phyloP scores from a whole-genome alignment of 1,139 yeast genomes.

The Saccharomyces uvarum region DNA sequence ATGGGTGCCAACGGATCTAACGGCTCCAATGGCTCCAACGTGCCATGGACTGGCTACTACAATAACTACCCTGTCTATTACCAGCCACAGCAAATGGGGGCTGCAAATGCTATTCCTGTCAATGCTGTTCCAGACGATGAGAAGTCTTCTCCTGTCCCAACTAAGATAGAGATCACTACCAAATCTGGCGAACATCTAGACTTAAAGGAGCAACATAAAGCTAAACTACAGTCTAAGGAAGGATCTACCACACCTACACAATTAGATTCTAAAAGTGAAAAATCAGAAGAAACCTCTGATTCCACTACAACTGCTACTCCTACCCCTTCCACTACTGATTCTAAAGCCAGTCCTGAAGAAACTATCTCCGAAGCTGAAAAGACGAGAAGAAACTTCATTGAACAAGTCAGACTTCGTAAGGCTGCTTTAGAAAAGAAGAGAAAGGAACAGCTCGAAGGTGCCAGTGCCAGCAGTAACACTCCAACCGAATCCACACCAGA shows the following conservation, averaged over 20 bases:
- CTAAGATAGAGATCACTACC: constrained; percentile 31
- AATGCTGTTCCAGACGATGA: not conserved
- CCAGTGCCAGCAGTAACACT: constrained; percentile 1
- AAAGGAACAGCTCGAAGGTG: constrained; percentile 12
- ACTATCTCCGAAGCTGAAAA: constrained; percentile 10
- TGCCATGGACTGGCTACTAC: not conserved
- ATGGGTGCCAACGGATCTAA: not conserved
- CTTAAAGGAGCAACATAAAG: constrained; percentile 21
- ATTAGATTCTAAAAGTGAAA: not conserved
- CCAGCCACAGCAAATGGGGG: not conserved
- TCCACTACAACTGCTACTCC: constrained; percentile 6
- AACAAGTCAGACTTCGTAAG: constrained; percentile 23
- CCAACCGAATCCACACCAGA: constrained; percentile 10
- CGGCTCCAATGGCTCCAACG: not conserved
- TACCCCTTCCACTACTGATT: not conserved
- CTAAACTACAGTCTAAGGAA: not conserved
- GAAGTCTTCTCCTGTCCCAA: constrained; percentile 15
- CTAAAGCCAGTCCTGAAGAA: constrained; percentile 10
- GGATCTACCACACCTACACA: not conserved
- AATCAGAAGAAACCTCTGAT: not conserved
- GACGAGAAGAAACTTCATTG: constrained; percentile 19
- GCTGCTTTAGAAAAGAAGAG: constrained; percentile 22
- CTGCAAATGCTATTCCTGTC: not conserved
- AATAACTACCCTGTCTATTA: not conserved
- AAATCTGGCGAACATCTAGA: constrained; percentile 30